These are phyloP conservation scores for Glycyrrhiza uralensis DNA, from an alignment of 306 rosid genomes.

Conservation along the genomic window DNA sequence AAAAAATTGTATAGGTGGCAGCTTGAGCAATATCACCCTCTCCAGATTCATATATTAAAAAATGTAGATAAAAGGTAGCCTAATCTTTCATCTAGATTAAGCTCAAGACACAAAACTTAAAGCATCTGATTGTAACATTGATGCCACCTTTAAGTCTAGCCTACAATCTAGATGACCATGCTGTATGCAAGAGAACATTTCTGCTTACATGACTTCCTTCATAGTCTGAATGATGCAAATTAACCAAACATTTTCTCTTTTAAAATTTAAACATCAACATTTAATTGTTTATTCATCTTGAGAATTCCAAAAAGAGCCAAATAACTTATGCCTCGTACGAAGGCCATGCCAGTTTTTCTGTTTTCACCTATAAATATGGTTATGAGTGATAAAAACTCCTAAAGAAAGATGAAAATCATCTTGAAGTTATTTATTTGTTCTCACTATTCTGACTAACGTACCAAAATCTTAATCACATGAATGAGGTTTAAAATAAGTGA, in stretches of 20 bases:
- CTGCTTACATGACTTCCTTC: background rate
- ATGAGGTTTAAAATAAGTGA: background rate
- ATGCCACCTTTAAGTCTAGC: background rate
- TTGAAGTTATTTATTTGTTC: background rate
- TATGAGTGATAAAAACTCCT: background rate
- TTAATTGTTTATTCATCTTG: background rate
- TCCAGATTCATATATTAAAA: background rate
- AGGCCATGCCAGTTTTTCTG: conserved; percentile 17
- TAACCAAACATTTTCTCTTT: background rate
- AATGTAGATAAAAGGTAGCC: background rate
- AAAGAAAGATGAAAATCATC: background rate
- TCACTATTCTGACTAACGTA: background rate
- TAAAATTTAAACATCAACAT: background rate
- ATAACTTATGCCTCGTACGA: background rate
- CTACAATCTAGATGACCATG: background rate
- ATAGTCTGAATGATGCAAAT: background rate
- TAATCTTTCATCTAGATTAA: background rate
- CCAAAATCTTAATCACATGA: background rate
- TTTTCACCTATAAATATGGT: background rate
- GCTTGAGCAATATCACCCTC: background rate
- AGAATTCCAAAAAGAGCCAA: background rate
- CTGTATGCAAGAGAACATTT: background rate
- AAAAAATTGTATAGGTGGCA: conserved; percentile 2
- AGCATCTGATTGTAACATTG: conserved; percentile 3
- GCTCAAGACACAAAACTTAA: conserved; percentile 1